A percentile compares a stretch with the other conserved stretches of the same genome.
Conservation (phyloP, 176 grass and related monocot species). For the Oryza rufipogon region DNA sequence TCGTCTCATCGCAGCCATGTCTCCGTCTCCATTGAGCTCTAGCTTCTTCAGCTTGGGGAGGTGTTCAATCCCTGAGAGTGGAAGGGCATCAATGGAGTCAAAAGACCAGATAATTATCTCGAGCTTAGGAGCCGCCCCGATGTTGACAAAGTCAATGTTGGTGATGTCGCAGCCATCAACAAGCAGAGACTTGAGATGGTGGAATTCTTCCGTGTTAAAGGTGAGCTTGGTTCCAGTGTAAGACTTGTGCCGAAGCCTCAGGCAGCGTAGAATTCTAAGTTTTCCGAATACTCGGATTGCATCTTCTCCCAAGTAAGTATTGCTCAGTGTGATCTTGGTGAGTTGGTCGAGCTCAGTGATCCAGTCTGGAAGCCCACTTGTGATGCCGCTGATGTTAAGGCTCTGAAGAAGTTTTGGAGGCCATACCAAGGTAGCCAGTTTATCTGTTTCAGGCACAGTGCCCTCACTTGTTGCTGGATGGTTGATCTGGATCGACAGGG, state of each 20-base stretch:
- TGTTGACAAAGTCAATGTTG: neutral
- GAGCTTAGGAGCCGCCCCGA: neutral
- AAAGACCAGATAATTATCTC: conserved; percentile 8
- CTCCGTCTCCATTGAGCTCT: neutral
- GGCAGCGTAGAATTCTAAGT: neutral
- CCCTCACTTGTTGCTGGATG: neutral
- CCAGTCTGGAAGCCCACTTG: neutral
- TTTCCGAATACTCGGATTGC: neutral
- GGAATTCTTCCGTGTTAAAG: neutral
- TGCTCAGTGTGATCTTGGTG: conserved; percentile 12
- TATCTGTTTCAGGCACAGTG: too few relatives aligned
- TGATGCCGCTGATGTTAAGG: conserved; percentile 4
- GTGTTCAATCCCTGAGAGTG: neutral
- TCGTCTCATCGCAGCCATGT: neutral
- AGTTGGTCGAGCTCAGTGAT: neutral
- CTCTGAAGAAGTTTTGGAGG: conserved; percentile 22
- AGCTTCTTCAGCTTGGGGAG: neutral
- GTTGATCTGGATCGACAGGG: neutral
- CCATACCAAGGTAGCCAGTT: neutral
- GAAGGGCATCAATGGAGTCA: neutral
- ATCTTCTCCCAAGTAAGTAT: neutral
- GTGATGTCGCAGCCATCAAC: neutral
- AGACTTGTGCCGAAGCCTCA: neutral
- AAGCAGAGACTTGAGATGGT: neutral
- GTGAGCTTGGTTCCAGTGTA: neutral